Conservation (phyloP, 306 rosid species). For the Styphnolobium japonicum region DNA sequence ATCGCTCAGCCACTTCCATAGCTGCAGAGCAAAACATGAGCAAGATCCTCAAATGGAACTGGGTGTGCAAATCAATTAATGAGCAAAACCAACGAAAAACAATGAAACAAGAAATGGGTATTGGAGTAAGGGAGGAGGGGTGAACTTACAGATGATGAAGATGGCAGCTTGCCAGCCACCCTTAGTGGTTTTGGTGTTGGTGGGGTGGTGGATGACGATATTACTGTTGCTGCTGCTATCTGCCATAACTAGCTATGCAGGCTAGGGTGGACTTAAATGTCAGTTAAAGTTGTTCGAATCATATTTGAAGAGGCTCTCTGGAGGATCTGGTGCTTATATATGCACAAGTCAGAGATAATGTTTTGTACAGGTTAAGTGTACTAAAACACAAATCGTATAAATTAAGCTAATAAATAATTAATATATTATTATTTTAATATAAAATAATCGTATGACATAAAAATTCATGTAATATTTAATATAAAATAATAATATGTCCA, state of each 20-base stretch:
- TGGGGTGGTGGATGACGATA: neutral
- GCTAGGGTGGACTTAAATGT: neutral
- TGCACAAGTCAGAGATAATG: too few species aligned
- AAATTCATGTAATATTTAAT: too few species aligned
- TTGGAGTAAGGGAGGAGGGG: neutral
- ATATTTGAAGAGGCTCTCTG: neutral
- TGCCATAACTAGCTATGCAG: neutral
- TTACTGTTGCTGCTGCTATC: neutral
- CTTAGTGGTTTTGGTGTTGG: neutral
- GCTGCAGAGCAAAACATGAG: conserved; percentile 4
- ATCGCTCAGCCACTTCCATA: conserved; percentile 44
- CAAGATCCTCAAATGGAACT: neutral
- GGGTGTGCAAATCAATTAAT: neutral
- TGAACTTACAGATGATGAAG: conserved; percentile 35
- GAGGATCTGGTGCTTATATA: too few species aligned
- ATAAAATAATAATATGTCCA: too few species aligned
- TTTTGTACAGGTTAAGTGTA: too few species aligned
- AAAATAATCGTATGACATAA: too few species aligned
- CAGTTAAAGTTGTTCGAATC: neutral
- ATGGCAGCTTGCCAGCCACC: conserved; percentile 52
- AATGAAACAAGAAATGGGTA: neutral
- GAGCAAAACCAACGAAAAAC: neutral
- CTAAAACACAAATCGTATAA: too few species aligned
- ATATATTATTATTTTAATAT: too few species aligned
- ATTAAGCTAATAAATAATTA: too few species aligned